phyloP scores from a whole-genome alignment of 805 yeast genomes.

The Ogataea angusta region DNA sequence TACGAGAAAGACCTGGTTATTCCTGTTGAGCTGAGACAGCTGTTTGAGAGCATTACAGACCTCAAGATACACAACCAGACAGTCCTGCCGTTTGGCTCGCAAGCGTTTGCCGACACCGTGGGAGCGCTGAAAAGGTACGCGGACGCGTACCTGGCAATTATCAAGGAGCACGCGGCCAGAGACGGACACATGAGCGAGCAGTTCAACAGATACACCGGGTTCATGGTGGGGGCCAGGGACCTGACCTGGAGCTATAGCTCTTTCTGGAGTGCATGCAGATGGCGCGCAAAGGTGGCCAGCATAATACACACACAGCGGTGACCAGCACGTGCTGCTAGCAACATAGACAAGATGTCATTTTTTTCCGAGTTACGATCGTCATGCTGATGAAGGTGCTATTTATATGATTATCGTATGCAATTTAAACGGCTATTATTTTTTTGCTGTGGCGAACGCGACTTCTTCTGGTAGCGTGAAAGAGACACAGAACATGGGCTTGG shows the following conservation, averaged over 20 bases:
- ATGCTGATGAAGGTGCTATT: background rate
- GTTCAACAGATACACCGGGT: constrained; percentile 77
- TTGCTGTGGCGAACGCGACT: constrained; percentile 46
- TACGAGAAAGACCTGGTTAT: constrained; percentile 41
- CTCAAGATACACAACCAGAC: constrained; percentile 19
- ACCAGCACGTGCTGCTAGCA: background rate
- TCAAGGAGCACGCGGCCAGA: constrained; percentile 56
- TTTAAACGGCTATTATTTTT: background rate
- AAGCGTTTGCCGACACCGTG: constrained; percentile 46
- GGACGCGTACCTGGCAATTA: constrained; percentile 62
- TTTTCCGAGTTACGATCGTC: constrained; percentile 6
- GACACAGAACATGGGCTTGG: constrained; percentile 93
- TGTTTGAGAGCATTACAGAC: constrained; percentile 25
- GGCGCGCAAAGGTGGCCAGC: constrained; percentile 48
- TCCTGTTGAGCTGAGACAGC: constrained; percentile 21
- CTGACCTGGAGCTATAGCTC: constrained; percentile 92
- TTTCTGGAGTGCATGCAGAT: constrained; percentile 63
- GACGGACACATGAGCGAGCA: constrained; percentile 86
- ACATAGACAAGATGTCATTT: constrained; percentile 1
- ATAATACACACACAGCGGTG: constrained; percentile 15
- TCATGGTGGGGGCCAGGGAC: constrained; percentile 80
- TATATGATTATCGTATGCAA: constrained; percentile 5
- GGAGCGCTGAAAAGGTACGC: constrained; percentile 49
- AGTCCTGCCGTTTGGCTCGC: constrained; percentile 37
- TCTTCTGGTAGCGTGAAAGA: constrained; percentile 69